These are phyloP conservation scores for Dunaliella primolecta DNA, from an alignment of 139 green algal genomes.

Conservation along the genomic window DNA sequence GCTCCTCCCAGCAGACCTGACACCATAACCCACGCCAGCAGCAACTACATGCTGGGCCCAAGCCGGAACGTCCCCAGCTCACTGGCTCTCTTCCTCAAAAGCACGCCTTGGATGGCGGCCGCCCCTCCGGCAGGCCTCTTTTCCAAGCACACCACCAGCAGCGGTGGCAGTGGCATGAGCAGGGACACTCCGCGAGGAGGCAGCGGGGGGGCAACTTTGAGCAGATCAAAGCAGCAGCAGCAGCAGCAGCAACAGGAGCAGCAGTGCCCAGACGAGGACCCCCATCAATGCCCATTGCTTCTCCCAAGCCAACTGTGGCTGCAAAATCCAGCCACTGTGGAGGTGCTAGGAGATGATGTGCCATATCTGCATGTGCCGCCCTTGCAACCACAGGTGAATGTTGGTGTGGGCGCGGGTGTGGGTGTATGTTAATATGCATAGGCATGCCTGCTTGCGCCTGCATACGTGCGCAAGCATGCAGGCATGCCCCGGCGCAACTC, in stretches of 20 bases:
- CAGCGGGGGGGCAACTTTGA: too few relatives aligned
- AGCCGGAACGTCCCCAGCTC: conserved; percentile 5
- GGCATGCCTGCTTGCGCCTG: too few relatives aligned
- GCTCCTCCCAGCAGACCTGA: too few relatives aligned
- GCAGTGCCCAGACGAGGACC: background rate
- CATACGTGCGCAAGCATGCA: too few relatives aligned
- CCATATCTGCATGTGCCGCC: background rate
- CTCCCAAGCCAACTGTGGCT: background rate
- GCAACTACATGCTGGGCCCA: too few relatives aligned
- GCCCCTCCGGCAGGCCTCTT: background rate
- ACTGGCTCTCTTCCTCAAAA: background rate
- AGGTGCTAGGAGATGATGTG: conserved; percentile 16
- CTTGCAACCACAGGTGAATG: too few relatives aligned
- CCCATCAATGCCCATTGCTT: background rate
- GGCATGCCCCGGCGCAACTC: too few relatives aligned
- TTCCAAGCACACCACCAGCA: background rate
- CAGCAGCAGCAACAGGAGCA: background rate
- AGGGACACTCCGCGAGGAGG: too few relatives aligned
- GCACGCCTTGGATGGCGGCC: conserved; percentile 14
- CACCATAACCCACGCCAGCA: background rate
- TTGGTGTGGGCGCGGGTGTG: too few relatives aligned
- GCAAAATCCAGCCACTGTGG: background rate
- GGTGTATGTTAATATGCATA: too few relatives aligned
- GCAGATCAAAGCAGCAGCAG: conserved; percentile 9
- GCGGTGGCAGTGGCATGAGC: background rate